phyloP scores from a whole-genome alignment of 345 rosid species.

The Hypericum androsaemum region DNA sequence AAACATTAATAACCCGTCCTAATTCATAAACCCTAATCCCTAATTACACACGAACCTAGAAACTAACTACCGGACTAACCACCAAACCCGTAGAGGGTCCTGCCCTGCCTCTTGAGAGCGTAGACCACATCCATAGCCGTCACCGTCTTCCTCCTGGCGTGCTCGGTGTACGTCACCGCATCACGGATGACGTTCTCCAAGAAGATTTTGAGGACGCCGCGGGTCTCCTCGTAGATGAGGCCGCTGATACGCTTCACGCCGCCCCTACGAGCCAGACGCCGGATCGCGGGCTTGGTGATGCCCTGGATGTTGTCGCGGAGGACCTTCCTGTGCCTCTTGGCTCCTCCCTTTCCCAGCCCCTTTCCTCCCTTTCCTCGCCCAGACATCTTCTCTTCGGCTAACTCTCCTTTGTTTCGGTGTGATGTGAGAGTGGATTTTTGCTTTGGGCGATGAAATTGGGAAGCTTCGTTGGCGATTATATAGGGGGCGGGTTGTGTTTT shows the following conservation, averaged over 20 bases:
- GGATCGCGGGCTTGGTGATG: constrained; percentile 17
- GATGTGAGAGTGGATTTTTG: too few species aligned
- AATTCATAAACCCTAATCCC: too few species aligned
- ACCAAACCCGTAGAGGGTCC: constrained; percentile 11
- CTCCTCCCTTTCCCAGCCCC: constrained; percentile 17
- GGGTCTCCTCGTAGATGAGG: constrained; percentile 17
- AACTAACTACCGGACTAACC: too few species aligned
- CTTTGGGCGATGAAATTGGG: too few species aligned
- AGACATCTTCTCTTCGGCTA: constrained; percentile 14
- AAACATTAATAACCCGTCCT: too few species aligned
- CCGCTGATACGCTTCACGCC: constrained; percentile 20
- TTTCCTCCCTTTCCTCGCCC: constrained; percentile 20
- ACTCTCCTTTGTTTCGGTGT: too few species aligned
- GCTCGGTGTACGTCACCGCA: constrained; percentile 11
- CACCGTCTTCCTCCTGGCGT: constrained; percentile 13
- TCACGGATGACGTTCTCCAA: constrained; percentile 15
- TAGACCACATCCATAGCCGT: constrained; percentile 15
- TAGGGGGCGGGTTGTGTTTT: too few species aligned
- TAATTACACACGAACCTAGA: too few species aligned
- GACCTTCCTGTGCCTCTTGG: constrained; percentile 17
- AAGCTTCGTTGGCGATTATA: too few species aligned
- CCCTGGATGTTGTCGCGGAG: constrained; percentile 17
- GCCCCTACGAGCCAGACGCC: constrained; percentile 18
- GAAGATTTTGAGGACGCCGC: constrained; percentile 16
- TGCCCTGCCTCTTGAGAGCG: constrained; percentile 16